These are phyloP conservation scores for Boletales sp. DNA, from an alignment of 768 basidiomycete genomes.

Conservation along the genomic window DNA sequence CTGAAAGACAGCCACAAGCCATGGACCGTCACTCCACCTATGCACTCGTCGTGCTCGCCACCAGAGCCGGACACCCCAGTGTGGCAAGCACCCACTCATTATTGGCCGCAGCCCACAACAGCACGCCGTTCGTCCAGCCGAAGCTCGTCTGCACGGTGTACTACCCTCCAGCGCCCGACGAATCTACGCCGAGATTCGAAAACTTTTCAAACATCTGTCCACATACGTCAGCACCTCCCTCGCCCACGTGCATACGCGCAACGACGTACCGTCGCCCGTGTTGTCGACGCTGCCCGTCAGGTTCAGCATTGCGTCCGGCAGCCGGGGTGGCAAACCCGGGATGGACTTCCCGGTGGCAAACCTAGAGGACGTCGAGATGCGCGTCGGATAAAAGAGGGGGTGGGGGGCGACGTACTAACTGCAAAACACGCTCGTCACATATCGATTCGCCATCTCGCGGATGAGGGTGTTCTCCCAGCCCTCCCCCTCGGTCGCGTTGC, in stretches of 20 bases:
- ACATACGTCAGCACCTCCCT: too few species aligned
- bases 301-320: constrained; percentile 68
- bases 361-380: constrained; percentile 37
- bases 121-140: constrained; percentile 86
- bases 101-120: constrained; percentile 68
- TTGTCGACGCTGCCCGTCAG: constrained; percentile 62
- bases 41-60: constrained; percentile 2
- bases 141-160: constrained; percentile 88
- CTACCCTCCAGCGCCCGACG: constrained; percentile 78
- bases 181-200: constrained; percentile 72
- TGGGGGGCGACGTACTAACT: constrained; percentile 66
- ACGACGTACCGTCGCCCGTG: constrained; percentile 67
- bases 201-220: constrained; percentile 86
- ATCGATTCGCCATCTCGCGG: constrained; percentile 81
- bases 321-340: constrained; percentile 58
- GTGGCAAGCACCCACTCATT: constrained; percentile 58
- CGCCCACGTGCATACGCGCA: too few species aligned
- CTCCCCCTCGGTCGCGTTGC: constrained; percentile 56
- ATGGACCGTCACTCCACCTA: too few species aligned
- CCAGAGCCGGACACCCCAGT: constrained; percentile 61
- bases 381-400: neutral
- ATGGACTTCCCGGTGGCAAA: constrained; percentile 87
- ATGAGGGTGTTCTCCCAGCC: constrained; percentile 62
- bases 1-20: too few species aligned
- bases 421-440: constrained; percentile 78